Evolutionary conservation across 306 rosid genomes (phyloP).

Genomic region (Heteromeles arbutifolia): DNA sequence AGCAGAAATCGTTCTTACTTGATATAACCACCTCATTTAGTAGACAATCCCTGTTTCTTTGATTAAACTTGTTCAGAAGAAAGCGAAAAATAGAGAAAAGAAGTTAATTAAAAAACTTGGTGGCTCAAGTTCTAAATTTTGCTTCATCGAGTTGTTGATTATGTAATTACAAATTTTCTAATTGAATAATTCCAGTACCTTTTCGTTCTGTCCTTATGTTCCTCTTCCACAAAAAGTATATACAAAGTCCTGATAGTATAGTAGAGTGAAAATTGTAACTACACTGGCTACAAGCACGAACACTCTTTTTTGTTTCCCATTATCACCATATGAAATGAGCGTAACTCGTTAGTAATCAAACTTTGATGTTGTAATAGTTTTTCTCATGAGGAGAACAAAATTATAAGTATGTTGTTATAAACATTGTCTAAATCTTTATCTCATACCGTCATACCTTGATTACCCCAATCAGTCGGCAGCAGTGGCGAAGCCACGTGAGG

Average conservation of each 20-base stretch:
- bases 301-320: conserved; percentile 17
- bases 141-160: neutral
- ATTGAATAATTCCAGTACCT: conserved; percentile 23
- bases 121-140: neutral
- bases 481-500: too few species aligned
- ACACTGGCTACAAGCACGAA: conserved; percentile 26
- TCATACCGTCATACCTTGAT: too few species aligned
- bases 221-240: conserved; percentile 29
- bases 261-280: conserved; percentile 21
- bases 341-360: neutral
- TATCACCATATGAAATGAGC: conserved; percentile 21
- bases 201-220: neutral
- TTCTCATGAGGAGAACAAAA: neutral
- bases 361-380: neutral
- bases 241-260: conserved; percentile 19
- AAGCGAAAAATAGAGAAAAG: neutral
- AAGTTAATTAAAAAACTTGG: neutral
- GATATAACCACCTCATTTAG: conserved; percentile 15
- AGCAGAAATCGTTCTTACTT: neutral
- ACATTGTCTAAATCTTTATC: too few species aligned
- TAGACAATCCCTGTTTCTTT: conserved; percentile 31
- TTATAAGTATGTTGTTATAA: too few species aligned
- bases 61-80: conserved; percentile 24
- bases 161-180: neutral
- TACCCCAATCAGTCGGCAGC: too few species aligned